These are phyloP conservation scores for Tremella mesenterica DNA, from an alignment of 768 basidiomycete genomes.

Conservation along the genomic window DNA sequence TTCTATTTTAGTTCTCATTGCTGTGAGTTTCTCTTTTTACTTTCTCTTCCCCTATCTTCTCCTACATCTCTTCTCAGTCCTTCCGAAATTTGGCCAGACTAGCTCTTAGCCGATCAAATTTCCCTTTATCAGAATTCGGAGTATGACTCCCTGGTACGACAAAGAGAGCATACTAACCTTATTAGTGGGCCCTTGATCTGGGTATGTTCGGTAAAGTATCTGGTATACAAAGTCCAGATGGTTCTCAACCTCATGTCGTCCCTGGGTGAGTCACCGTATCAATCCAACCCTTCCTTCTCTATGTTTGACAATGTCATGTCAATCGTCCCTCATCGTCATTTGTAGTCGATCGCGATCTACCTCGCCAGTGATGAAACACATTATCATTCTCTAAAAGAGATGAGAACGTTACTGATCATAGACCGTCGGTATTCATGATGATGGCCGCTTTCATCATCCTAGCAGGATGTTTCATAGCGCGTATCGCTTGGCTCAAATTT, in stretches of 20 bases:
- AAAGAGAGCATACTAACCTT: neutral
- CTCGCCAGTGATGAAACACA: neutral
- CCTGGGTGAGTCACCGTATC: slow-evolving; percentile 12
- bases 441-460: slow-evolving; percentile 22
- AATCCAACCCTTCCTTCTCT: neutral
- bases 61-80: neutral
- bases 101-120: neutral
- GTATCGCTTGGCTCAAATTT: slow-evolving; percentile 10
- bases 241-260: slow-evolving; percentile 3
- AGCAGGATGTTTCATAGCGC: slow-evolving; percentile 11
- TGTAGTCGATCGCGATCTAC: neutral
- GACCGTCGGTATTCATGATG: slow-evolving; percentile 24
- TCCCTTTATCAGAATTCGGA: neutral
- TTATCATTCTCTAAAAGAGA: neutral
- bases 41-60: neutral
- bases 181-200: slow-evolving; percentile 14
- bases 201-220: slow-evolving; percentile 3
- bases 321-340: neutral
- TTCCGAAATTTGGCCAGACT: neutral
- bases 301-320: neutral
- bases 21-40: slow-evolving; percentile 13
- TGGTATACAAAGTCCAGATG: neutral
- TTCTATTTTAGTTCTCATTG: slow-evolving; percentile 16
- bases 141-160: neutral
- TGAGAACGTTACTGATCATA: slow-evolving; percentile 5